Conservation (phyloP, 1,284 basidiomycete genomes). For the Tranzscheliella williamsii region DNA sequence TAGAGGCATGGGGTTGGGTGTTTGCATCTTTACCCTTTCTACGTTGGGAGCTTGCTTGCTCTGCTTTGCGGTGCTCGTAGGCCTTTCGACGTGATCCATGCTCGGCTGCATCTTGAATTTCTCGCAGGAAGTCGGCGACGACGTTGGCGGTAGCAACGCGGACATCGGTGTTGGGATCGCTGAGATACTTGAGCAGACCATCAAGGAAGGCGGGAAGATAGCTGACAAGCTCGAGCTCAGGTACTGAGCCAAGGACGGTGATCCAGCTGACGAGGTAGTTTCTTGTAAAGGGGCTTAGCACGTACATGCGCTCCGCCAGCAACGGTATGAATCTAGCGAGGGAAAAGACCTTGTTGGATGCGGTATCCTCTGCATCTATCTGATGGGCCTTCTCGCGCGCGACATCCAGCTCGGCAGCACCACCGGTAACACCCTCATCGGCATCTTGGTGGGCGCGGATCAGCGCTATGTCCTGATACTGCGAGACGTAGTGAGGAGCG, state of each 20-base stretch:
- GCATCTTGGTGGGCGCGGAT: conserved; percentile 68
- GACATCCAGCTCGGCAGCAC: conserved; percentile 51
- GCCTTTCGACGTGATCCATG: conserved; percentile 15
- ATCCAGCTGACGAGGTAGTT: conserved; percentile 98
- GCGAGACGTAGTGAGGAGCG: conserved; percentile 90
- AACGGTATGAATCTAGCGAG: conserved; percentile 92
- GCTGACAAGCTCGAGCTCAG: conserved; percentile 90
- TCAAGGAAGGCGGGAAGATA: conserved; percentile 94
- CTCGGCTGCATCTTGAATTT: conserved; percentile 65
- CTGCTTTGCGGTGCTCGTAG: conserved; percentile 20
- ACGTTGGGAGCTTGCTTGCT: conserved; percentile 8
- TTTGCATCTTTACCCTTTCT: conserved; percentile 66
- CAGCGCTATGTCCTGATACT: conserved; percentile 70
- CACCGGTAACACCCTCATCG: conserved; percentile 34
- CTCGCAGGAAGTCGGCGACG: conserved; percentile 86
- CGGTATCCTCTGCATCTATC: conserved; percentile 29
- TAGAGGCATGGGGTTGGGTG: background rate
- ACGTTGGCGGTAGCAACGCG: conserved; percentile 87
- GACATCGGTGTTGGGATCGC: conserved; percentile 92
- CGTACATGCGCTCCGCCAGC: conserved; percentile 88
- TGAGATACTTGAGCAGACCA: conserved; percentile 85
- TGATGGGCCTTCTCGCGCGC: conserved; percentile 55
- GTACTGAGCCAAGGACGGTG: conserved; percentile 90
- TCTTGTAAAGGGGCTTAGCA: conserved; percentile 90
- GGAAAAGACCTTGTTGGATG: conserved; percentile 71